Evolutionary conservation across 2,329 filamentous ascomycete genomes (phyloP), one percentile per base, ranked within the genome.

Genomic region (Ceratocystis lukuohia): DNA sequence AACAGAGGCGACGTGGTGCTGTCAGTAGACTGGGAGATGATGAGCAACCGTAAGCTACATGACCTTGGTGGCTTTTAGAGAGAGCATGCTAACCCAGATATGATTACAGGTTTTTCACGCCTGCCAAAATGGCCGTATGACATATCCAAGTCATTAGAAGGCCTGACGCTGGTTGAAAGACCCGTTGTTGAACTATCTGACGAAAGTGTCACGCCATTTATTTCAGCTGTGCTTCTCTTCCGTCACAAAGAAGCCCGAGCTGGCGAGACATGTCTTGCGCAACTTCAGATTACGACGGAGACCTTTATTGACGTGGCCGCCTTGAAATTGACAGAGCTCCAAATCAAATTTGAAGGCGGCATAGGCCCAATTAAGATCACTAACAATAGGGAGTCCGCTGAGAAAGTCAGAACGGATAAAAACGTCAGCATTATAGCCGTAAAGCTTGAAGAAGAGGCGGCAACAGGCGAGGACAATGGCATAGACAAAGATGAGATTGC

Each of bases 11-110:
- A 82, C 64, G 75, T 86, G 37, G 77, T 87, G 7, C 74, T 88
- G 45, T 78, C 83, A 33, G 80, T 86, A 63, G 84, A 87, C 71
- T 87, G 86, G 82, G 85, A 88, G 71, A 75, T 88, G 57, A 76
- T 87, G 72, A 79, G 83, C 67, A 80, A 74, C 57, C 78, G 84
- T 85, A 75, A 73, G 82, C 77, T 6, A 2, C 2, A 25, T 30
- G 28, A n/a, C 3, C 5, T 10, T 12, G 10, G 20, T 22, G 4
- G 17, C 28, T 59, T n/a, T 37, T 28, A 57, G 17, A 59, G 28
- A 20, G 8, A 33, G 5, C 8, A 46, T 59, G 33, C 66, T 68
- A 65, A 68, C 37, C 25, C 28, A 30, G n/a, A 37, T 1, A 28
- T 62, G 44, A 12, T 15, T 59, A 48, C 65, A 84, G 84, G 75